Percentiles rank a stretch among this genome's conserved stretches.
Conservation (phyloP, 257 asterid genomes). For the Hygrophila difformis region DNA sequence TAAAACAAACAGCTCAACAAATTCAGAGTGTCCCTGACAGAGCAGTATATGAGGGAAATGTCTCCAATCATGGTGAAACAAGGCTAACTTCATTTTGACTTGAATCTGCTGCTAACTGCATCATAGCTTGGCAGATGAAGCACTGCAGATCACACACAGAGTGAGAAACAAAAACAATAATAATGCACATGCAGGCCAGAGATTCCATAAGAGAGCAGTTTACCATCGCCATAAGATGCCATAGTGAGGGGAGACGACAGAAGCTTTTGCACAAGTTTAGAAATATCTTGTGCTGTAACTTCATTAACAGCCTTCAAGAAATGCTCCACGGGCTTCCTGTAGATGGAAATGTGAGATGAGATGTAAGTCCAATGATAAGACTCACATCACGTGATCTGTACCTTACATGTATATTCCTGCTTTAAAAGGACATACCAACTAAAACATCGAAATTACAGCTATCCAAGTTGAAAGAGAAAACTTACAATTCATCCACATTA, state of each 20-base stretch:
- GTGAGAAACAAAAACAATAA: neutral
- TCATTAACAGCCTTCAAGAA: constrained; percentile 63
- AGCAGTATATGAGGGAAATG: constrained; percentile 6
- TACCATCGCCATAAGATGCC: constrained; percentile 98
- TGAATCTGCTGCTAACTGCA: constrained; percentile 43
- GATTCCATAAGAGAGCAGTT: neutral
- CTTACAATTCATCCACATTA: too few species aligned
- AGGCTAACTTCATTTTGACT: constrained; percentile 20
- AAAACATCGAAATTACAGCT: too few species aligned
- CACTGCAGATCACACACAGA: constrained; percentile 36
- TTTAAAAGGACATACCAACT: too few species aligned
- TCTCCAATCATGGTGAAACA: neutral
- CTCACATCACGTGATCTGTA: too few species aligned
- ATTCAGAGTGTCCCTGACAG: constrained; percentile 14
- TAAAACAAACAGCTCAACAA: constrained; percentile 9
- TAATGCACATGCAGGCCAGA: neutral
- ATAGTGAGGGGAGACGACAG: constrained; percentile 72
- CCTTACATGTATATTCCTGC: too few species aligned
- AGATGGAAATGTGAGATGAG: too few species aligned
- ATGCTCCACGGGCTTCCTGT: constrained; percentile 79
- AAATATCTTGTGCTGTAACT: constrained; percentile 47
- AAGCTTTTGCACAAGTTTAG: constrained; percentile 38
- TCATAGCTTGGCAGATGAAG: constrained; percentile 72
- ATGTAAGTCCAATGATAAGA: too few species aligned
- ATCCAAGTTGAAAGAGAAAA: too few species aligned